Percentiles rank a stretch among this genome's conserved stretches.
phyloP scores from a whole-genome alignment of 1,284 basidiomycete species.

The Neonothopanus nambi region DNA sequence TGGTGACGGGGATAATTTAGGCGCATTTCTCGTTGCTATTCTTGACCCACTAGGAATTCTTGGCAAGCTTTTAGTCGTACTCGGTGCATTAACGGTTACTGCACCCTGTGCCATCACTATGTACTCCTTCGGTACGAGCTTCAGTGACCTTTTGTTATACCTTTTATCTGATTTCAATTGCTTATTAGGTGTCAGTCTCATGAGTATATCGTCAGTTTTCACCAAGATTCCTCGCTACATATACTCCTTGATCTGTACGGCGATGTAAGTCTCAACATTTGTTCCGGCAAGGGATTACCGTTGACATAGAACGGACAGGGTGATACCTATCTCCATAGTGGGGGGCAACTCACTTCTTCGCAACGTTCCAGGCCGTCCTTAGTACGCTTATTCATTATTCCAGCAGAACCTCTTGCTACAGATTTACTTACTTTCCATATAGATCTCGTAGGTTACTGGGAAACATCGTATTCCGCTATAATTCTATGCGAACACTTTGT shows the following conservation, averaged over 20 bases:
- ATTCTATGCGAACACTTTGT: conserved; percentile 3
- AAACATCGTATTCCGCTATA: conserved; percentile 20
- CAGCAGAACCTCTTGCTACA: conserved; percentile 11
- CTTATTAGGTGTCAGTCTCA: conserved; percentile 56
- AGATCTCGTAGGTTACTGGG: conserved; percentile 21
- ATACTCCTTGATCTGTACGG: conserved; percentile 63
- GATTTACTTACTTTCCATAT: not conserved
- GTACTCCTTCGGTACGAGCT: conserved; percentile 60
- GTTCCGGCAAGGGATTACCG: no score
- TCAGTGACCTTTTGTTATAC: not conserved
- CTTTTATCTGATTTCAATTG: not conserved
- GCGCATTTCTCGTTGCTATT: conserved; percentile 58
- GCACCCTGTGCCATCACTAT: conserved; percentile 69
- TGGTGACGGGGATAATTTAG: conserved; percentile 51
- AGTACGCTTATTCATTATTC: conserved; percentile 40
- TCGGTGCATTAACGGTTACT: conserved; percentile 46
- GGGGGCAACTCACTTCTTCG: conserved; percentile 58
- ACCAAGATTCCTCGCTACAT: conserved; percentile 68
- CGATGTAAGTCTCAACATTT: conserved; percentile 59
- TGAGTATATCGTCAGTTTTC: conserved; percentile 62
- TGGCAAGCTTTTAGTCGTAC: conserved; percentile 47
- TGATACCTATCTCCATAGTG: conserved; percentile 60
- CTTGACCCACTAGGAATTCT: conserved; percentile 53
- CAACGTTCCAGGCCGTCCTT: conserved; percentile 55
- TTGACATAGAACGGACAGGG: conserved; percentile 39